Percentiles rank a stretch among this genome's conserved stretches.
Conservation (phyloP, 2,329 filamentous ascomycete species). For the Aspergillus fumigatus region DNA sequence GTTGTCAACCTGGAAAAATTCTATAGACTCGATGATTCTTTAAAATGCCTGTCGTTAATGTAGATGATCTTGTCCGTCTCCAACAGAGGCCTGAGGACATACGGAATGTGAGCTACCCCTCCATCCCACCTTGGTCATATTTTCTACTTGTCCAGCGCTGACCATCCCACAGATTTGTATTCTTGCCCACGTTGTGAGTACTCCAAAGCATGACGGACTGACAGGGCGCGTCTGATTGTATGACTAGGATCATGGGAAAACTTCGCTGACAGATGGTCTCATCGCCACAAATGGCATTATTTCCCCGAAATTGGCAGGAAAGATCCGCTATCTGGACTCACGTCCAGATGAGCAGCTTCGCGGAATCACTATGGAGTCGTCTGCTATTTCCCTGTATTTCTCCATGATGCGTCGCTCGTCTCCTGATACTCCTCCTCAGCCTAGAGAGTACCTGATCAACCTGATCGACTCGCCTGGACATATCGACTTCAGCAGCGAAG, state of each 20-base stretch:
- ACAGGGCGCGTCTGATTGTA: constrained; percentile 2
- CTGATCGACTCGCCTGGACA: constrained; percentile 96
- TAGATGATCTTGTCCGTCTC: constrained; percentile 84
- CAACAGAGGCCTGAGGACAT: constrained; percentile 85
- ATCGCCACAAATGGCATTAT: constrained; percentile 99
- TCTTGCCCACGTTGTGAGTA: constrained; percentile 76
- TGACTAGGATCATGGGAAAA: constrained; percentile 86
- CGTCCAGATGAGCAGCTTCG: constrained; percentile 91
- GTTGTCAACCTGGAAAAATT: background rate
- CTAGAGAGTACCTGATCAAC: constrained; percentile 93
- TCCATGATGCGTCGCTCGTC: constrained; percentile 75
- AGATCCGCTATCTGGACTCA: constrained; percentile 96
- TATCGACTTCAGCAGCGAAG: constrained; percentile 97
- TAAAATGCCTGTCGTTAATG: constrained; percentile 84
- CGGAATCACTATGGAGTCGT: constrained; percentile 99
- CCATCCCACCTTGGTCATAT: constrained; percentile 25
- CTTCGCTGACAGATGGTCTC: constrained; percentile 89
- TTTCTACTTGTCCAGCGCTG: constrained; percentile 21
- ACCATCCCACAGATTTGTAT: constrained; percentile 72
- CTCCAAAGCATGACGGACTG: background rate
- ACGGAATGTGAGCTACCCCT: constrained; percentile 68
- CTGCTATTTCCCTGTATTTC: constrained; percentile 93
- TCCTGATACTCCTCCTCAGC: constrained; percentile 63
- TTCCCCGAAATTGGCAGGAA: constrained; percentile 92
- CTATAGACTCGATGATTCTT: constrained; percentile 8